Conservation (phyloP, 257 asterid genomes). For the Schizonepeta tenuifolia region DNA sequence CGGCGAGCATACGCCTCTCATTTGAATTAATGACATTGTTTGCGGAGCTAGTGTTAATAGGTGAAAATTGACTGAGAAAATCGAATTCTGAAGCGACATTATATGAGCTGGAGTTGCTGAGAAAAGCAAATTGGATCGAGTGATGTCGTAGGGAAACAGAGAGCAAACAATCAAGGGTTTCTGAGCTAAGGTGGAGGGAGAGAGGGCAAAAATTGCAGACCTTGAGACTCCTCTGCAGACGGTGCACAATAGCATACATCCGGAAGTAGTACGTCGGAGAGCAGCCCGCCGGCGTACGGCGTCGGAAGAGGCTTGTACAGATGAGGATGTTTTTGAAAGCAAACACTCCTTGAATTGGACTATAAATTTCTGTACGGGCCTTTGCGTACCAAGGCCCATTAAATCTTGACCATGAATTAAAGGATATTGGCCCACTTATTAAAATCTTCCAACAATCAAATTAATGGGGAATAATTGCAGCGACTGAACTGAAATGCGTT, state of each 20-base stretch:
- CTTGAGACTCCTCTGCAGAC: slow-evolving; percentile 47
- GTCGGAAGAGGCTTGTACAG: slow-evolving; percentile 33
- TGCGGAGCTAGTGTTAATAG: slow-evolving; percentile 38
- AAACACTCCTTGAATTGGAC: neutral
- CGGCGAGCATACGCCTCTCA: slow-evolving; percentile 69
- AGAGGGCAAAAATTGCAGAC: slow-evolving; percentile 45
- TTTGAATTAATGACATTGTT: slow-evolving; percentile 53
- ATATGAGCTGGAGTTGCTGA: slow-evolving; percentile 38
- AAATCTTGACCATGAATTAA: neutral
- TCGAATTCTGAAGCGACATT: slow-evolving; percentile 41
- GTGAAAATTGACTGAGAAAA: slow-evolving; percentile 71
- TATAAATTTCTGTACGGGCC: neutral
- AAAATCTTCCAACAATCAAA: too few species aligned
- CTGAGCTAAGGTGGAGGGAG: slow-evolving; percentile 40
- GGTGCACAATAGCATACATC: slow-evolving; percentile 65
- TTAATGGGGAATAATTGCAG: neutral
- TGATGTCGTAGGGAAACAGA: slow-evolving; percentile 32
- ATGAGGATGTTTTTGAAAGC: slow-evolving; percentile 1
- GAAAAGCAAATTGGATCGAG: slow-evolving; percentile 34
- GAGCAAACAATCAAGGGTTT: slow-evolving; percentile 35
- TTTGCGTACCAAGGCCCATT: neutral
- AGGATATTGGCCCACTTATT: neutral
- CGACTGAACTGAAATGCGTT: too few species aligned
- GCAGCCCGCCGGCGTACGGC: slow-evolving; percentile 48
- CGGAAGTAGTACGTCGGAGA: slow-evolving; percentile 46